Base-by-base conservation (phyloP, 2,329 filamentous ascomycete species). In the Plectosphaerella plurivora region DNA sequence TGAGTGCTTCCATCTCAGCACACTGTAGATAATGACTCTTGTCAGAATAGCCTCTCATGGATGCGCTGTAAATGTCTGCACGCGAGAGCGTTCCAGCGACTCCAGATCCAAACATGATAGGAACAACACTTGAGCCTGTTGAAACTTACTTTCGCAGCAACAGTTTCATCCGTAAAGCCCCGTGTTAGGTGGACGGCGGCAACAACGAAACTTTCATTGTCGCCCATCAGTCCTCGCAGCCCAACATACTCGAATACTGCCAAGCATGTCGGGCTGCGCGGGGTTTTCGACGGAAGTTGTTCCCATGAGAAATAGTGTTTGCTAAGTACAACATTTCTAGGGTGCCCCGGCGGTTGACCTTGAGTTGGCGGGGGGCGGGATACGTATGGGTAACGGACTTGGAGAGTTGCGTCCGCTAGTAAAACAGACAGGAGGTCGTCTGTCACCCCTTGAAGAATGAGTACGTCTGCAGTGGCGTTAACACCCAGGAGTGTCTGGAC, bases 391-490 rank as follows among this genome's bases (percentile, higher is more conserved):
- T 84, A 87, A 2, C 63, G 66, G 11, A 65, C 57, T 25, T 73
- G 72, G 22, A 87, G 68, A 2, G 66, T 59, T 2, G 66, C 53
- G 51, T 80, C 63, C 3, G 62, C 59, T 2, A 87, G 75, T 1
- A 88, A 67, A 52, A 74, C 76, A 0, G 73, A 72, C 0, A 88
- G 73, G 54, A 87, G 86, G 41, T 81, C 73, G 55, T 87, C 83
- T 0, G 83, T 85, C 1, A 87, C 79, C 65, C 87, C 85, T 61
- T 88, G 77, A 5, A 88, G 71, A 3, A 81, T 68, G 9, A 81
- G 57, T 3, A 80, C 64, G 52, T 82, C 77, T 8, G 78, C 69
- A 1, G 60, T 53, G 3, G 76, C 75, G 8, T 66, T 62, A 5
- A 61, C 51, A 0, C 72, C 70, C 5, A 81, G 60, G 3, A 82